These are phyloP conservation scores for Rubus parviflorus DNA, from an alignment of 306 rosid genomes.

Conservation along the genomic window DNA sequence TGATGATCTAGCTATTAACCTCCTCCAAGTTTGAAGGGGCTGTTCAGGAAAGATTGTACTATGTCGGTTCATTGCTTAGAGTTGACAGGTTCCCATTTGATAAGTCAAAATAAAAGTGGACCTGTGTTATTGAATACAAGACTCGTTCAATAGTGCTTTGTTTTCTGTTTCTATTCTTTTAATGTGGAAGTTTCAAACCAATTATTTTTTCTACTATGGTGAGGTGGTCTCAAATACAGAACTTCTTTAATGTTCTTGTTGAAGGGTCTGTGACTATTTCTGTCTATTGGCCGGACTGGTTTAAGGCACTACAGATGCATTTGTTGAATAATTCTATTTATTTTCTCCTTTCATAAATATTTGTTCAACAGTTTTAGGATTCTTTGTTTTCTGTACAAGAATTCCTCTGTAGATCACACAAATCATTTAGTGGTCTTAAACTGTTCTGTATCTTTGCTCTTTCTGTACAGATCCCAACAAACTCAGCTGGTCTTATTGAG, in stretches of 20 bases:
- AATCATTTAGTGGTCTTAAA: neutral
- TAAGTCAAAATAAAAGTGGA: neutral
- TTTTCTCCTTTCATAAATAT: neutral
- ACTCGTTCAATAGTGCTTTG: neutral
- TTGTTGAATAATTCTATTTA: neutral
- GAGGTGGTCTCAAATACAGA: neutral
- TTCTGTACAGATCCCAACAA: slow-evolving; percentile 77
- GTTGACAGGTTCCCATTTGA: neutral
- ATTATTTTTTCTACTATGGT: neutral
- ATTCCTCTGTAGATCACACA: neutral
- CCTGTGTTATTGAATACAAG: neutral
- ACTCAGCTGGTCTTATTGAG: slow-evolving; percentile 86
- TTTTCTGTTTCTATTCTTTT: neutral
- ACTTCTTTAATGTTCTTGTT: neutral
- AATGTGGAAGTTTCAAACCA: slow-evolving; percentile 3
- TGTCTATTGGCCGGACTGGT: slow-evolving; percentile 2
- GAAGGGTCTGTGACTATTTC: neutral
- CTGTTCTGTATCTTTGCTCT: slow-evolving; percentile 7
- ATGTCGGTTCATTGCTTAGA: neutral
- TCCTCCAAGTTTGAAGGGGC: neutral
- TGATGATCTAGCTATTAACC: neutral
- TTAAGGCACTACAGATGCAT: neutral
- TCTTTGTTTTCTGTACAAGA: neutral
- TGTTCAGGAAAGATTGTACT: neutral
- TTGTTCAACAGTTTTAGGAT: neutral